Conservation (phyloP, 139 green algal genomes). For the Astrephomene gubernaculifera region DNA sequence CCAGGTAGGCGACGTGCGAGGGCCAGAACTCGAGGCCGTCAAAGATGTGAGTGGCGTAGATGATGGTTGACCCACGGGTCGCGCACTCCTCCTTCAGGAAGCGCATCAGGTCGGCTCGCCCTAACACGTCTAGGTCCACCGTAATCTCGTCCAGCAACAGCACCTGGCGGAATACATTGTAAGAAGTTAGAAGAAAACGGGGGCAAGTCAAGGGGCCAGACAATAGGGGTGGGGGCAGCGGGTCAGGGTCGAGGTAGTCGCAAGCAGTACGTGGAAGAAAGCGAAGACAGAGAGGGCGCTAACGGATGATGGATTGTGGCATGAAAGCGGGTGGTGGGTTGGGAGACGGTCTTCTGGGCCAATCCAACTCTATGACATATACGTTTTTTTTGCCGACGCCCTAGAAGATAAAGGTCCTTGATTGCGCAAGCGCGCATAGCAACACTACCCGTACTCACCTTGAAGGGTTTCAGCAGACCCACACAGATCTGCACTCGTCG, state of each 20-base stretch:
- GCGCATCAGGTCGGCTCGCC: constrained; percentile 88
- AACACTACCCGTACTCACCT: constrained; percentile 75
- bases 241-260: no score
- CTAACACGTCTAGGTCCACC: constrained; percentile 98
- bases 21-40: constrained; percentile 97
- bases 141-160: constrained; percentile 99
- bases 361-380: no score
- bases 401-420: no score
- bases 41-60: constrained; percentile 99
- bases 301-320: no score
- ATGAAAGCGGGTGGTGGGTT: no score
- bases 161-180: no score
- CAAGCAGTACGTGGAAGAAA: no score
- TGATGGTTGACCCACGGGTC: constrained; percentile 75
- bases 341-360: no score
- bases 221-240: background rate
- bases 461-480: constrained; percentile 87
- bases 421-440: no score
- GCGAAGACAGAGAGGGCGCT: no score
- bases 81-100: constrained; percentile 92
- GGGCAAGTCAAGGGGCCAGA: background rate
- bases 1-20: constrained; percentile 92
- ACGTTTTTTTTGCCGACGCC: no score
- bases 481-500: constrained; percentile 93
- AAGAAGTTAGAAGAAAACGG: background rate